phyloP scores from a whole-genome alignment of 2,329 filamentous ascomycete genomes.

The Botrytis elliptica region DNA sequence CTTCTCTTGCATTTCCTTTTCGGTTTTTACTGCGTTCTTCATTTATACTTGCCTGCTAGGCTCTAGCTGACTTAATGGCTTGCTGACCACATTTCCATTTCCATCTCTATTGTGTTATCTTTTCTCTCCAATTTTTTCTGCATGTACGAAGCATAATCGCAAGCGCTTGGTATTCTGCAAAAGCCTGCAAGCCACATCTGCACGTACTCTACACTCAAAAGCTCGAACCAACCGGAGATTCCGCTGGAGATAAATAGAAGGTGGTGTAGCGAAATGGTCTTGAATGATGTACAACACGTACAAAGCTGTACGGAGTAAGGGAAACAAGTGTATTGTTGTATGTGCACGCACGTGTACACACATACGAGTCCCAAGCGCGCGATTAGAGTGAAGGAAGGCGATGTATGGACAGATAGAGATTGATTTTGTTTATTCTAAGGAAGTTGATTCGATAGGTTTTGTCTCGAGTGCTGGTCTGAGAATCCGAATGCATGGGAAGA shows the following conservation, averaged over 20 bases:
- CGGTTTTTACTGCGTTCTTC: neutral
- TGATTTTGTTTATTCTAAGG: neutral
- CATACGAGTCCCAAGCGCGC: slow-evolving; percentile 5
- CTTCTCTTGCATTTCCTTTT: neutral
- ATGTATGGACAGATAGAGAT: neutral
- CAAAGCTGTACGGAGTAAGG: neutral
- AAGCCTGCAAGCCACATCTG: slow-evolving; percentile 5
- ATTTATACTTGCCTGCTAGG: neutral
- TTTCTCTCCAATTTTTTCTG: neutral
- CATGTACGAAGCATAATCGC: neutral
- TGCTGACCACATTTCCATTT: neutral
- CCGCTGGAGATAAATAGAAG: neutral
- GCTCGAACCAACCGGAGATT: slow-evolving; percentile 6
- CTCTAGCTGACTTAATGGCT: neutral
- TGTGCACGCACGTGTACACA: slow-evolving; percentile 9
- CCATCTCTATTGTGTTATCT: neutral
- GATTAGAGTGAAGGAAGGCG: neutral
- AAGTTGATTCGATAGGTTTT: neutral
- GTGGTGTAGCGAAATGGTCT: neutral
- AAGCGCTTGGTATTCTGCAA: neutral
- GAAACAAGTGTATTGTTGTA: neutral
- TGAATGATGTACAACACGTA: neutral
- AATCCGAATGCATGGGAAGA: neutral
- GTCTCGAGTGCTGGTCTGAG: neutral
- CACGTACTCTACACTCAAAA: neutral